Conservation (phyloP, 164 flowering plant genomes). For the Vitis rotundifolia region DNA sequence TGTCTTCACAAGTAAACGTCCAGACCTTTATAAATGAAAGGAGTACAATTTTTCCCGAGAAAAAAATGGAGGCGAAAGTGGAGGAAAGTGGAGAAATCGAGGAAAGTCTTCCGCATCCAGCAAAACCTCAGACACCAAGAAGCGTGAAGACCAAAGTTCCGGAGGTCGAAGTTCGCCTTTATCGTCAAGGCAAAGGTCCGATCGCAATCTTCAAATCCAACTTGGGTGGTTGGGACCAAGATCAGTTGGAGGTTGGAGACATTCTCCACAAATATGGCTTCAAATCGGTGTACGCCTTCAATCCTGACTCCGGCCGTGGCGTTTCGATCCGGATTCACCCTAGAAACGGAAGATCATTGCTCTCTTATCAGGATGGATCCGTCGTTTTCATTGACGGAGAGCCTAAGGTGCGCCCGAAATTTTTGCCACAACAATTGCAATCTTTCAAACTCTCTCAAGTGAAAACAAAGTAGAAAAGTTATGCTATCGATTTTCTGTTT, state of each 20-base stretch:
- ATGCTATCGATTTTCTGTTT: too few species aligned
- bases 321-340: conserved; percentile 38
- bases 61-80: too few species aligned
- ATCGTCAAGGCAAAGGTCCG: conserved; percentile 45
- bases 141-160: conserved; percentile 38
- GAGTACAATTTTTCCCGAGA: too few species aligned
- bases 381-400: conserved; percentile 48
- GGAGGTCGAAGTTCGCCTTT: conserved; percentile 45
- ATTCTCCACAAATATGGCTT: conserved; percentile 49
- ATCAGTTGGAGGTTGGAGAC: conserved; percentile 49
- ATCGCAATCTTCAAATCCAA: conserved; percentile 40
- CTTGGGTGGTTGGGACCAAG: conserved; percentile 52
- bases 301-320: conserved; percentile 30
- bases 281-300: conserved; percentile 39
- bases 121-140: conserved; percentile 3
- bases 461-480: too few species aligned
- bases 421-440: too few species aligned
- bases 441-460: too few species aligned
- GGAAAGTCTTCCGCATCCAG: background rate
- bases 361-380: conserved; percentile 39
- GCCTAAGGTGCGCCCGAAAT: conserved; percentile 33
- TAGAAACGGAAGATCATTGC: conserved; percentile 40
- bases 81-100: conserved; percentile 21
- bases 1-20: too few species aligned
- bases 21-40: too few species aligned